Evolutionary conservation across 2,329 filamentous ascomycete genomes (phyloP), one percentile per base, ranked within the genome.

Genomic region (Paracamarosporium sp.): DNA sequence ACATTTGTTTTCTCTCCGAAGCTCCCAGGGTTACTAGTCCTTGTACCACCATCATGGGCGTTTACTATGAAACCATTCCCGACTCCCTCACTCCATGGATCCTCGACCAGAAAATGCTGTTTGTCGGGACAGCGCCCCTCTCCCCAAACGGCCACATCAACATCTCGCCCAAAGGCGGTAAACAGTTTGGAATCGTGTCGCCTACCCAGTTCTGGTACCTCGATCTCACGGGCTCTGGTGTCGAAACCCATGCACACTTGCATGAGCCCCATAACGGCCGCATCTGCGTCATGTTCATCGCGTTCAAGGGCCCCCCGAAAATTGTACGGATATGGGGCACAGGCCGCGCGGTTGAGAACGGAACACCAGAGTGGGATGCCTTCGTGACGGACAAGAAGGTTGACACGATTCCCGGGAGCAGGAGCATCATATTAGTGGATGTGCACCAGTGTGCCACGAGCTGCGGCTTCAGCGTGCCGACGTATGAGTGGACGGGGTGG

Each of bases 291-390:
- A 72, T 76, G 68, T 78, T 81, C 63, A 76, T 76, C 56, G 78
- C 78, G 3, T 81, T 80, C 55, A 66, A 71, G 4, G 79, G 79
- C 4, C 65, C 77, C 4, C 79, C 79, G 0, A 68, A 71, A 31
- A 82, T 82, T 56, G 67, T 81, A 3, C 63, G 80, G 3, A 65
- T 81, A 5, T 82, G 78, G 77, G 79, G 80, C 3, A 60, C 68
- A 5, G 79, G 75, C 5, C 58, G 59, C 0, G 67, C 75, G 0
- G 61, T 81, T 1, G 79, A 81, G 50, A 73, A 76, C 41, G 76
- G 75, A 1, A 75, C 71, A 0, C 50, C 60, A 0, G 72, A 70
- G 22, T 81, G 74, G 61, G 55, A 66, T 0, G 40, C 52, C 0
- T 80, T 80, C 31, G 71, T 79, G 1, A 8, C 52, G 1, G 55